A percentile compares a stretch with the other conserved stretches of the same genome.
These are phyloP conservation scores for Salix purpurea DNA, from an alignment of 345 rosid species.

Conservation along the genomic window DNA sequence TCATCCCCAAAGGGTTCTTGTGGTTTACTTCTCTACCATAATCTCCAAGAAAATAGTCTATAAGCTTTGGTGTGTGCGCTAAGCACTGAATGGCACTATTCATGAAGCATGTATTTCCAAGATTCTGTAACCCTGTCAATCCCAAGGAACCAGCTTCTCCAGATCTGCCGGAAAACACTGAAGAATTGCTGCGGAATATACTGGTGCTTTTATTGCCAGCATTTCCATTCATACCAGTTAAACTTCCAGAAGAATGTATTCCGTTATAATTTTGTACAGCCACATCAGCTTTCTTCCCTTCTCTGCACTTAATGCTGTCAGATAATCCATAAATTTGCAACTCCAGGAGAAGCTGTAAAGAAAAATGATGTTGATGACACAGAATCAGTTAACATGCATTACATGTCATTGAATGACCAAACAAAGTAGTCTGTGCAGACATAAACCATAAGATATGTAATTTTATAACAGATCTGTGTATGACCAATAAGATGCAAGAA, in stretches of 20 bases:
- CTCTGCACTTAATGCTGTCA: constrained; percentile 74
- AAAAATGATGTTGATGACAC: constrained; percentile 20
- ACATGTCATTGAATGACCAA: constrained; percentile 6
- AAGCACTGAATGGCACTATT: constrained; percentile 96
- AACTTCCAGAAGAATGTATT: constrained; percentile 30
- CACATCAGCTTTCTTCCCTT: constrained; percentile 68
- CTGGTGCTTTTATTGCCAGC: constrained; percentile 44
- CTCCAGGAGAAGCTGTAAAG: constrained; percentile 65
- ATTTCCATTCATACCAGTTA: constrained; percentile 45
- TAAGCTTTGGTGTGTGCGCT: constrained; percentile 95
- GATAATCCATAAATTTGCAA: constrained; percentile 95
- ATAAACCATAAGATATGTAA: neutral
- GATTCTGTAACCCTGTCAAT: constrained; percentile 90
- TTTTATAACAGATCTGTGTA: no score
- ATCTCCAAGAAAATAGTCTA: constrained; percentile 92
- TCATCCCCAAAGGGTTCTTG: constrained; percentile 89
- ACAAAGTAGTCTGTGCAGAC: neutral
- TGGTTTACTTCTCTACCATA: constrained; percentile 83
- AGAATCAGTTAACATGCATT: constrained; percentile 10
- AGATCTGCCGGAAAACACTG: constrained; percentile 50
- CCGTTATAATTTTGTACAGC: constrained; percentile 46
- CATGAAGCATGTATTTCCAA: constrained; percentile 99
- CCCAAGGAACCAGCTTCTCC: constrained; percentile 95
- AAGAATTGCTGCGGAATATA: constrained; percentile 39
- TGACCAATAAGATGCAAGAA: no score